Percentiles rank a stretch among this genome's conserved stretches.
Conservation (phyloP, 768 basidiomycete genomes). For the Boletus edulis region DNA sequence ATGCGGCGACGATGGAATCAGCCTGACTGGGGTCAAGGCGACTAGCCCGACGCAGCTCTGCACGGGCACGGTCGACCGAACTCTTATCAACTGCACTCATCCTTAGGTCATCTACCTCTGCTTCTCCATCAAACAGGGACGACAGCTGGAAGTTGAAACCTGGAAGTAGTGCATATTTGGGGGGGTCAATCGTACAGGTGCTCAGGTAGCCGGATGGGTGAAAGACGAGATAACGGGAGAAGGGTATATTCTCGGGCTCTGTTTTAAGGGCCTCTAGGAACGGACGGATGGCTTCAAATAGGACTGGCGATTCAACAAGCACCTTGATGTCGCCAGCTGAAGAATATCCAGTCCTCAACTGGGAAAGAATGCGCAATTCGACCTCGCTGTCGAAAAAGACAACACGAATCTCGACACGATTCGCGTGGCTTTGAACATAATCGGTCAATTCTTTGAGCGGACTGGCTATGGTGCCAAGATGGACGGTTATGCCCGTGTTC, state of each 20-base stretch:
- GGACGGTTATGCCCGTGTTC: conserved; percentile 35
- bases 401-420: conserved; percentile 41
- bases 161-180: conserved; percentile 52
- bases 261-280: conserved; percentile 61
- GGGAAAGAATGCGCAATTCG: conserved; percentile 45
- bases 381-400: conserved; percentile 63
- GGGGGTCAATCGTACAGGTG: conserved; percentile 42
- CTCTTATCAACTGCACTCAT: conserved; percentile 40
- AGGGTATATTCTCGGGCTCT: conserved; percentile 58
- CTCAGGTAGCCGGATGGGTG: conserved; percentile 35
- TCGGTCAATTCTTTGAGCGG: conserved; percentile 44
- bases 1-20: conserved; percentile 60
- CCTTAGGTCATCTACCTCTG: conserved; percentile 38
- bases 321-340: conserved; percentile 29
- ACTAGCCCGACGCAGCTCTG: conserved; percentile 45
- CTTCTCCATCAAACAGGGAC: conserved; percentile 46
- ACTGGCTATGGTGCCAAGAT: conserved; percentile 54
- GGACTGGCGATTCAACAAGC: conserved; percentile 59
- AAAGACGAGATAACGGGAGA: conserved; percentile 51
- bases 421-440: conserved; percentile 33
- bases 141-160: conserved; percentile 55
- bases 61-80: conserved; percentile 48
- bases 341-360: conserved; percentile 30
- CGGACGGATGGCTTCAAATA: conserved; percentile 67
- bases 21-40: conserved; percentile 69